A percentile compares a stretch with the other conserved stretches of the same genome.
These are phyloP conservation scores for Termitomyces eurrhizus DNA, from an alignment of 768 basidiomycete species.

Conservation along the genomic window DNA sequence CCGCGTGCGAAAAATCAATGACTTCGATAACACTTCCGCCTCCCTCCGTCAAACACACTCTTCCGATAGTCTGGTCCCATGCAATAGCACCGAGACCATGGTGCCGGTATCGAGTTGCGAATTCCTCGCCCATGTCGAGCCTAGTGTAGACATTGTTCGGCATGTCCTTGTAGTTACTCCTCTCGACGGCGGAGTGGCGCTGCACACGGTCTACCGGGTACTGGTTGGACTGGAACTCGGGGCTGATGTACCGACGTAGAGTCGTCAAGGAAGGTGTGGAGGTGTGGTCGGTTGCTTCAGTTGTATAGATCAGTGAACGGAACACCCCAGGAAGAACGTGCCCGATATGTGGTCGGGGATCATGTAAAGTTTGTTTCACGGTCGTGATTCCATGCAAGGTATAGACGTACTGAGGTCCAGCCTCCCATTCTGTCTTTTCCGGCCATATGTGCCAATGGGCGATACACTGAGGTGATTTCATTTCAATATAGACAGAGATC, in stretches of 20 bases:
- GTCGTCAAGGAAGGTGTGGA: constrained; percentile 30
- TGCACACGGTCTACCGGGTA: constrained; percentile 9
- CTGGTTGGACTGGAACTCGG: constrained; percentile 17
- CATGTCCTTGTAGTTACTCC: constrained; percentile 18
- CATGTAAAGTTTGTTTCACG: constrained; percentile 22
- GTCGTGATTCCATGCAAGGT: constrained; percentile 16
- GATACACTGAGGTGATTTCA: constrained; percentile 25
- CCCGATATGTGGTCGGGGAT: constrained; percentile 15
- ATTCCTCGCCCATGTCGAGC: constrained; percentile 9
- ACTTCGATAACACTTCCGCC: background rate
- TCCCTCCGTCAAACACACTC: constrained; percentile 49
- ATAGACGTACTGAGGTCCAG: constrained; percentile 18
- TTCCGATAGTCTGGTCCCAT: constrained; percentile 65
- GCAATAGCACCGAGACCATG: constrained; percentile 43
- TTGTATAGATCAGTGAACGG: constrained; percentile 39
- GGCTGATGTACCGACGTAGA: constrained; percentile 38
- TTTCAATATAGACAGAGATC: constrained; percentile 5
- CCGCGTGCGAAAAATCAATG: background rate
- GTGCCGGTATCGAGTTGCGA: constrained; percentile 13
- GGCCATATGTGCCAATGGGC: constrained; percentile 34
- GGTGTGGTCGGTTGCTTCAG: constrained; percentile 25
- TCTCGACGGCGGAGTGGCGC: constrained; percentile 12
- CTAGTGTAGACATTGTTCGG: constrained; percentile 16
- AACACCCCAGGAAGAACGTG: constrained; percentile 41
- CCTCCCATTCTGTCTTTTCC: constrained; percentile 1